These are phyloP conservation scores for Penicillium aurantiogriseum DNA, from an alignment of 2,329 filamentous ascomycete genomes.

Conservation along the genomic window DNA sequence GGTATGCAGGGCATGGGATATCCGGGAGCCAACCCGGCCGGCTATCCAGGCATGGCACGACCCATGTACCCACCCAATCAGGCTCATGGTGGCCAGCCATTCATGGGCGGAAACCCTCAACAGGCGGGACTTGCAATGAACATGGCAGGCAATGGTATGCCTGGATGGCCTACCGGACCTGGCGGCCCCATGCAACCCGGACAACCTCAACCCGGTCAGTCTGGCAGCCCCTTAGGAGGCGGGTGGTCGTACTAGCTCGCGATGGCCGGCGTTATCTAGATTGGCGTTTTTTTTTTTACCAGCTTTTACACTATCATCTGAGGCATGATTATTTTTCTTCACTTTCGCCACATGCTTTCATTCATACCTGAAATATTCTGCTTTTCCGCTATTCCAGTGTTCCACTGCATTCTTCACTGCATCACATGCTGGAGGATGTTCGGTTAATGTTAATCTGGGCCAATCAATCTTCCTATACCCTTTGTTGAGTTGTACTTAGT, in stretches of 20 bases:
- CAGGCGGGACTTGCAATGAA: conserved; percentile 38
- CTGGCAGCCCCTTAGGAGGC: conserved; percentile 38
- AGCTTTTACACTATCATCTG: conserved; percentile 12
- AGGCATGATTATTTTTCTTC: conserved; percentile 7
- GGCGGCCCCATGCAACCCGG: conserved; percentile 38
- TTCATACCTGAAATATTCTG: conserved; percentile 14
- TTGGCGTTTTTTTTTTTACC: conserved; percentile 19
- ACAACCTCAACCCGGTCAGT: conserved; percentile 40
- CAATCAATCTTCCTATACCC: conserved; percentile 37
- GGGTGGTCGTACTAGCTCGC: conserved; percentile 39
- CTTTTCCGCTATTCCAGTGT: conserved; percentile 10
- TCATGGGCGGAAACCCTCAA: conserved; percentile 36
- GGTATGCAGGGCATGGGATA: conserved; percentile 33
- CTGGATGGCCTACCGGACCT: conserved; percentile 38
- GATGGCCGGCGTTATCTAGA: conserved; percentile 27
- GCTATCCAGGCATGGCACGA: conserved; percentile 37
- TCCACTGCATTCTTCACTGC: conserved; percentile 19
- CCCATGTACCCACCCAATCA: conserved; percentile 41
- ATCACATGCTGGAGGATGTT: conserved; percentile 14
- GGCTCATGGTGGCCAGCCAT: conserved; percentile 34
- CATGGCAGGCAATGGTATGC: conserved; percentile 38
- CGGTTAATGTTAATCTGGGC: conserved; percentile 35
- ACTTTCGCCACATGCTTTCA: conserved; percentile 6
- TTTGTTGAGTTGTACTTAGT: conserved; percentile 33
- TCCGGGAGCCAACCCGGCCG: conserved; percentile 33